Evolutionary conservation across 306 rosid species (phyloP), one percentile per base, ranked within the genome.

Genomic region (Corylus heterophylla): DNA sequence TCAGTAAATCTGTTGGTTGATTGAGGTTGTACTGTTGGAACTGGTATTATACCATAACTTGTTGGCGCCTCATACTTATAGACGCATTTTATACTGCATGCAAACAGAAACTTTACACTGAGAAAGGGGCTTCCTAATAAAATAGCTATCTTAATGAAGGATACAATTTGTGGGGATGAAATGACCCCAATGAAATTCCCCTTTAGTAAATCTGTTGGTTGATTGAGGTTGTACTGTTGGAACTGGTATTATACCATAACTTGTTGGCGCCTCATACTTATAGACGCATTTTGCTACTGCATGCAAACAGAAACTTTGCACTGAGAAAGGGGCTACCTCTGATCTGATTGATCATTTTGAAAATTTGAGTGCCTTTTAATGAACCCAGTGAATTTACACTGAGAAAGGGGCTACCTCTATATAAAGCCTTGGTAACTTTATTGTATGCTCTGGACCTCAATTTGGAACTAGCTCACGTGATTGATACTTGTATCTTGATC

Each of bases 401-500:
- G 25, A 22, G 25, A 22, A 22, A 22, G 25, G 25, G 25, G 25
- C 25, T 22, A 17, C 35, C 16, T 31, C 69, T 73, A 73, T 58
- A 69, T 61, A 49, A 74, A 31, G 51, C 80, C 20, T 68, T 73
- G 62, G 35, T 79, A 54, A 25, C 50, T 74, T 29, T 31, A 54
- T 58, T 75, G 12, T 45, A 71, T 49, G 45, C 52, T 25, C 54
- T 4, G 4, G 18, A 55, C 16, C 10, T 55, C 54, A 69, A n/a
- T 58, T 50, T 64, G 12, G 6, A 27, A 22, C 37, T 52, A 2
- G 7, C 3, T 59, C 67, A 39, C 39, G 66, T 82, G 47, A 75
- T 77, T 69, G 76, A 76, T 82, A 22, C 27, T 17, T 72, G 52
- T 66, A n/a, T 49, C 77, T 7, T 50, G 63, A 69, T 50, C 73